Conservation (phyloP, 225 moss, liverwort and hornwort species). For the Pseudoscleropodium purum region DNA sequence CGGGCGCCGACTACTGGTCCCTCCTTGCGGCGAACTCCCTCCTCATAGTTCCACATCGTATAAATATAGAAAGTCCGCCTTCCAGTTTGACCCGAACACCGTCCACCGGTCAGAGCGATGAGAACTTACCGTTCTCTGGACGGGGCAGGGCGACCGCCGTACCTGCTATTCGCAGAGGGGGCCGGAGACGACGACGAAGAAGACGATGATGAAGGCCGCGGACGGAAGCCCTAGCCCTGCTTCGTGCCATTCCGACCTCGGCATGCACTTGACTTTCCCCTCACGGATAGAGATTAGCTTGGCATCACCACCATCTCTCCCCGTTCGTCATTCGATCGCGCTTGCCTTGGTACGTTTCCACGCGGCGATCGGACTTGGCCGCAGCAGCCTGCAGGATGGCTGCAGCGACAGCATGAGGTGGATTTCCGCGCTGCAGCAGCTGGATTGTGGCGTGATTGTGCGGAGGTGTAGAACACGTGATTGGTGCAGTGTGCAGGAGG, state of each 20-base stretch:
- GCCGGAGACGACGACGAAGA: background rate
- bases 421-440: background rate
- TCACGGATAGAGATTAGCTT: background rate
- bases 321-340: background rate
- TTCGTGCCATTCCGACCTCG: background rate
- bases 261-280: background rate
- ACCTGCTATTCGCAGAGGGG: background rate
- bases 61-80: background rate
- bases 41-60: background rate
- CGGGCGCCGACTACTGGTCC: background rate
- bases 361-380: background rate
- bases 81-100: background rate
- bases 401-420: background rate
- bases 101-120: background rate
- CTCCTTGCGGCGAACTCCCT: background rate
- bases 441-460: constrained; percentile 14
- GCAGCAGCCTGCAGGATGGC: constrained; percentile 1
- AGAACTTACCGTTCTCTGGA: background rate
- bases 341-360: background rate
- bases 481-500: background rate
- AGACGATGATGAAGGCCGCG: background rate
- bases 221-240: constrained; percentile 19
- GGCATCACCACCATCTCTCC: background rate
- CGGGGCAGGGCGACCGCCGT: background rate
- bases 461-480: background rate